A percentile compares a stretch with the other conserved stretches of the same genome.
Evolutionary conservation across 1,284 basidiomycete genomes (phyloP).

Genomic region (Ganoderma leucocontextum): DNA sequence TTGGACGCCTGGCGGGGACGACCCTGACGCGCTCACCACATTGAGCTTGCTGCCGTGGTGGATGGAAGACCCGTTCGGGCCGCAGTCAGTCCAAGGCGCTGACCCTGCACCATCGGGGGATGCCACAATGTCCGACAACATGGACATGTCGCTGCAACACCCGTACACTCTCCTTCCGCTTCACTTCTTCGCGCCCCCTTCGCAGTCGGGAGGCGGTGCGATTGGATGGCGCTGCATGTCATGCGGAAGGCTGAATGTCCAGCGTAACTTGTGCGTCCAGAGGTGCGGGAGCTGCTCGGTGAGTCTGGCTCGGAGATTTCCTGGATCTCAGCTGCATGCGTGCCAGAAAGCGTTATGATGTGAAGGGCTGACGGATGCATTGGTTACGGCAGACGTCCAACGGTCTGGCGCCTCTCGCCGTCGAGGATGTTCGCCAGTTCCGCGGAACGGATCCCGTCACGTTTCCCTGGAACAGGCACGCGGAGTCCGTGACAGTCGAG

Average conservation of each 20-base stretch:
- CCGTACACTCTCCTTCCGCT: constrained; percentile 45
- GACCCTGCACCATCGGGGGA: neutral
- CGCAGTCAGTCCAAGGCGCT: neutral
- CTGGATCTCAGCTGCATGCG: neutral
- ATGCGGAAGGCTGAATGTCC: constrained; percentile 50
- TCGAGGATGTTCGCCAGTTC: constrained; percentile 42
- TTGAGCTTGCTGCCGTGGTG: constrained; percentile 29
- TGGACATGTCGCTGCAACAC: constrained; percentile 16
- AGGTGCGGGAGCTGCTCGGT: constrained; percentile 47
- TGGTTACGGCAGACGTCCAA: constrained; percentile 34
- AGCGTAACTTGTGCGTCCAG: constrained; percentile 47
- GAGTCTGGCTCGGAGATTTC: constrained; percentile 14
- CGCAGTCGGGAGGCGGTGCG: constrained; percentile 23
- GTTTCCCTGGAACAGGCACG: constrained; percentile 41
- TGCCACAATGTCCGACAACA: neutral
- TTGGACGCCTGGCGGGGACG: constrained; percentile 35
- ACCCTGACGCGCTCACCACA: constrained; percentile 3
- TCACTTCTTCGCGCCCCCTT: constrained; percentile 37
- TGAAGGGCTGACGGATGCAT: neutral
- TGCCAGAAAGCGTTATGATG: neutral
- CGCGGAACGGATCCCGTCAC: constrained; percentile 38
- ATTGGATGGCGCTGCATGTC: constrained; percentile 48
- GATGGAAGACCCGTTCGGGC: constrained; percentile 12
- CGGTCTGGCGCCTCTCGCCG: constrained; percentile 32
- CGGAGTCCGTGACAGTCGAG: constrained; percentile 30